Conservation (phyloP, 495 filamentous ascomycete species). For the Trichocladium uniseriatum region DNA sequence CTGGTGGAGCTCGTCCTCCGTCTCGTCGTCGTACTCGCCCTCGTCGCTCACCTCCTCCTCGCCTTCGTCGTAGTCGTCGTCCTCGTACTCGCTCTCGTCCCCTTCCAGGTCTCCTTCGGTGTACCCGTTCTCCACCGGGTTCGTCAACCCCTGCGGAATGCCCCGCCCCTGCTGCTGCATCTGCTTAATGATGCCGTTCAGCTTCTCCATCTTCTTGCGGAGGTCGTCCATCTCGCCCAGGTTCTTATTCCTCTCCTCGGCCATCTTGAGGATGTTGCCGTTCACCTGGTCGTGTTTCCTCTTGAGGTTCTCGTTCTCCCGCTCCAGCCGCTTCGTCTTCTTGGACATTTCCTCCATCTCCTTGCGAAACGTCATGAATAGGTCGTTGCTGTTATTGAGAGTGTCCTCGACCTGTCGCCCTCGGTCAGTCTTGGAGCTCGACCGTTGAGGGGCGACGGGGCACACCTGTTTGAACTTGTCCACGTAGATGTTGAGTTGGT, state of each 20-base stretch:
- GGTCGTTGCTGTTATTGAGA: constrained; percentile 95
- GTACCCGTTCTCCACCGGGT: constrained; percentile 46
- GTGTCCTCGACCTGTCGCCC: constrained; percentile 84
- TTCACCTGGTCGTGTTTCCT: constrained; percentile 91
- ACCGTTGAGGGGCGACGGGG: neutral
- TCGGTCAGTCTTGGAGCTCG: constrained; percentile 1
- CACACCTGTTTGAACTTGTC: constrained; percentile 99
- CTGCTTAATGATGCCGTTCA: constrained; percentile 84
- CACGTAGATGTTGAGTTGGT: constrained; percentile 95
- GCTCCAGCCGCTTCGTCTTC: constrained; percentile 95
- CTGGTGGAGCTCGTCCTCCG: constrained; percentile 46
- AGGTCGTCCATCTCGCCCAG: constrained; percentile 71
- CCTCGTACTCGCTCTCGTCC: constrained; percentile 68
- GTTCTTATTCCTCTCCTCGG: constrained; percentile 79
- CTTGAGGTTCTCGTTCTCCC: constrained; percentile 85
- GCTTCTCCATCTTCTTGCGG: constrained; percentile 82
- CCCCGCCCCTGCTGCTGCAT: constrained; percentile 89
- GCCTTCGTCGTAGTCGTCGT: constrained; percentile 53
- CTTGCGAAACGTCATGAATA: constrained; percentile 95
- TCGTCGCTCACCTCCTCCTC: constrained; percentile 42
- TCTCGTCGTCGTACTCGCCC: constrained; percentile 55
- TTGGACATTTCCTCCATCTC: constrained; percentile 99
- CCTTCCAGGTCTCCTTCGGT: constrained; percentile 48
- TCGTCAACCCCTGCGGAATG: constrained; percentile 47
- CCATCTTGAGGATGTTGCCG: constrained; percentile 95